phyloP scores from a whole-genome alignment of 371 early-diverging fungal species.

The Funneliformis caledonium region DNA sequence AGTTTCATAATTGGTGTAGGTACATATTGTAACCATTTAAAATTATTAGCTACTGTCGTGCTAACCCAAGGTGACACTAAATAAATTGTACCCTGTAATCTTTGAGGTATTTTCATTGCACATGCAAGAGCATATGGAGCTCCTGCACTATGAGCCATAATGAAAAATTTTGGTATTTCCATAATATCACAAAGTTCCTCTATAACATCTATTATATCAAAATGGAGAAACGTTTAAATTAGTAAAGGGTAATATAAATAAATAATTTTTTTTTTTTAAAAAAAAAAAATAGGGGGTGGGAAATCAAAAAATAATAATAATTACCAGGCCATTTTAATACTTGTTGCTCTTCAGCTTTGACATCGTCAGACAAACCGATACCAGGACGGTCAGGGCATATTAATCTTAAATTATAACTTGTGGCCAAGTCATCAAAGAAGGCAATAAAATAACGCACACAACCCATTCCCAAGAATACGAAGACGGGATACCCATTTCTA shows the following conservation, averaged over 20 bases:
- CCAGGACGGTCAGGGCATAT: conserved; percentile 52
- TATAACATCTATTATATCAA: conserved; percentile 48
- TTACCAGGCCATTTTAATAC: conserved; percentile 37
- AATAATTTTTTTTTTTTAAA: background rate
- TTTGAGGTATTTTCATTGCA: conserved; percentile 47
- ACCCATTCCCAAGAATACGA: conserved; percentile 46
- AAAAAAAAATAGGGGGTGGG: background rate
- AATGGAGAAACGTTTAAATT: conserved; percentile 45
- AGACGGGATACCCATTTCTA: conserved; percentile 28
- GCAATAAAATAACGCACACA: conserved; percentile 52
- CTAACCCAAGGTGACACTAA: conserved; percentile 52
- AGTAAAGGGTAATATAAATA: background rate
- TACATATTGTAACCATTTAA: conserved; percentile 51
- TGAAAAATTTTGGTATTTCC: conserved; percentile 51
- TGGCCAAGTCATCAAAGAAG: conserved; percentile 50
- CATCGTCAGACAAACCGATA: conserved; percentile 48
- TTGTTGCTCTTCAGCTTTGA: conserved; percentile 45
- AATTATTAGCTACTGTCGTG: conserved; percentile 48
- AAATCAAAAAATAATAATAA: background rate
- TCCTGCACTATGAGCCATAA: conserved; percentile 53
- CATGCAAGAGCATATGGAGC: conserved; percentile 53
- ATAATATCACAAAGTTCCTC: conserved; percentile 51
- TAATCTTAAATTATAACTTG: conserved; percentile 49
- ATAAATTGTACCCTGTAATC: conserved; percentile 50
- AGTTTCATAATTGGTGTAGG: conserved; percentile 49